Conservation (phyloP, 1,284 basidiomycete genomes). For the Leccinum holopus region DNA sequence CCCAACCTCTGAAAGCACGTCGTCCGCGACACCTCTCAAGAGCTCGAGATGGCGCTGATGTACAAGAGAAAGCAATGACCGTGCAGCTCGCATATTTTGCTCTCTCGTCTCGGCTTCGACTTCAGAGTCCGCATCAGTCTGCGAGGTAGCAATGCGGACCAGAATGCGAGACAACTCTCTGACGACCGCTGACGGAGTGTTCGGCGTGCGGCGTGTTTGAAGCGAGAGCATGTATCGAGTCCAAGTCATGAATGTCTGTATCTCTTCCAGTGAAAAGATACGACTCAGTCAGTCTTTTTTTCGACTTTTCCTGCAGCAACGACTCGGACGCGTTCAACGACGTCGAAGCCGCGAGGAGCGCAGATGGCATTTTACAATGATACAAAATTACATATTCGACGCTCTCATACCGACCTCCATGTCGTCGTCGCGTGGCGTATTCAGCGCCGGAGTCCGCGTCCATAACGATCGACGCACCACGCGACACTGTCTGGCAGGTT, state of each 20-base stretch:
- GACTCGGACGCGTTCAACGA: slow-evolving; percentile 78
- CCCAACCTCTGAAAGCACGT: slow-evolving; percentile 34
- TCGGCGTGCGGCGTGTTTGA: slow-evolving; percentile 32
- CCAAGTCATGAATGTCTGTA: slow-evolving; percentile 81
- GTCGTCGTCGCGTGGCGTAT: slow-evolving; percentile 24
- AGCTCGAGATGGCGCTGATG: slow-evolving; percentile 55
- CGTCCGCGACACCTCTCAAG: slow-evolving; percentile 44
- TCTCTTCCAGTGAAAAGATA: slow-evolving; percentile 88
- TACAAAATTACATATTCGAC: slow-evolving; percentile 14
- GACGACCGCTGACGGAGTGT: slow-evolving; percentile 39
- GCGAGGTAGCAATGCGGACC: slow-evolving; percentile 28
- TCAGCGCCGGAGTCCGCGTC: slow-evolving; percentile 25
- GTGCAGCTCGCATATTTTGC: slow-evolving; percentile 19
- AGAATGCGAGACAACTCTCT: slow-evolving; percentile 39
- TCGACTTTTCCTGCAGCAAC: slow-evolving; percentile 50
- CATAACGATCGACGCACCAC: slow-evolving; percentile 35
- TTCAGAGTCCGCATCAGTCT: slow-evolving; percentile 10
- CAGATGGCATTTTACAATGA: slow-evolving; percentile 55
- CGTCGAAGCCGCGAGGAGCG: slow-evolving; percentile 77
- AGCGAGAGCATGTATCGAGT: slow-evolving; percentile 83
- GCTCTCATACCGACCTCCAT: slow-evolving; percentile 2
- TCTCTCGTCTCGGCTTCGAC: slow-evolving; percentile 14
- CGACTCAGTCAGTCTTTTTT: slow-evolving; percentile 56
- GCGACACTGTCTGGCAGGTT: slow-evolving; percentile 34
- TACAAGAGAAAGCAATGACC: slow-evolving; percentile 41